Evolutionary conservation across 192 early-diverging fungal species (phyloP), one percentile per base, ranked within the genome.

Genomic region (Gamsiella multidivaricata): DNA sequence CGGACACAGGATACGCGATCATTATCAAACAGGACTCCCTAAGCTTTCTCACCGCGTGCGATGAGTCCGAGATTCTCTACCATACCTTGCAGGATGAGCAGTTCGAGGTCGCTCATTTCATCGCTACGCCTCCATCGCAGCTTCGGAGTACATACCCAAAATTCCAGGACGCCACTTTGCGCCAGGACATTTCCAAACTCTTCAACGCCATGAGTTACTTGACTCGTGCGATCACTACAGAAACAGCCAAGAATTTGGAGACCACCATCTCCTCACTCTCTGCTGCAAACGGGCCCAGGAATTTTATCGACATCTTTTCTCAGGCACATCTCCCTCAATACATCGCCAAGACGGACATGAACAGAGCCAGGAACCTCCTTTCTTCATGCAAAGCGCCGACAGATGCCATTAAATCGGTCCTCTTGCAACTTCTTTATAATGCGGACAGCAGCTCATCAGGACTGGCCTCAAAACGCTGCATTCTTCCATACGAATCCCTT

Each of bases 1-100:
- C 57, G 20, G 61, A 68, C 29, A 78, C 74, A 20, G 74, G 74
- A 52, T 69, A 78, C 25, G 64, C 69, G 65, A 37, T 78, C 26
- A 29, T 78, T 3, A 54, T 78, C 23, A 78, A 78, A 43, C 74
- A 78, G 31, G 60, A 69, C 22, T 39, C 74, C 1, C 26, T 78
- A 22, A 78, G 74, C 47, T 78, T 78, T 32, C 22, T 78, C 25
- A 67, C 65, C 9, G 74, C 74, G 7, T 78, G 74, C n/a, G 74
- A 78, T 41, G 74, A 78, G 36, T 78, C 74, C 0, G 74, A 78
- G 46, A 68, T 78, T 11, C 41, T 78, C 4, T 69, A 69, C 23
- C 74, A 78, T 23, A 78, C 74, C 4, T 78, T 78, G 47, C 52
- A 62, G 46, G 74, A 78, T 59, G 49, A 56, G 22, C 74, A 78